Evolutionary conservation across 768 basidiomycete genomes (phyloP).

Genomic region (Suillus americanus): DNA sequence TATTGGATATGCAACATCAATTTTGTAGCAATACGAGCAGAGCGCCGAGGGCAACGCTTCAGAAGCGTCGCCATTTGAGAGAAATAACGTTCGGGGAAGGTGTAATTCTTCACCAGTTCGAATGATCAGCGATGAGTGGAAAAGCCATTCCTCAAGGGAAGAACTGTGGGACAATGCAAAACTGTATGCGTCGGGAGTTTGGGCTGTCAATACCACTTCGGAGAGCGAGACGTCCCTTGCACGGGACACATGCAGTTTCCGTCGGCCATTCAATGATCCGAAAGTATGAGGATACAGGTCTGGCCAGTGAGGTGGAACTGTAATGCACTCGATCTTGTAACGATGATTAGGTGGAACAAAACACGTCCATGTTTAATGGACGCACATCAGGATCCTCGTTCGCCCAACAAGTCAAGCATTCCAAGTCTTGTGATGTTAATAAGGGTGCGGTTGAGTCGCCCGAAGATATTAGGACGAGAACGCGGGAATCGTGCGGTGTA

Average conservation of each 20-base stretch:
- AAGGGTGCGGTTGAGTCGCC: not conserved
- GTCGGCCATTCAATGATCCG: conserved; percentile 15
- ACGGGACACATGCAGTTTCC: conserved; percentile 10
- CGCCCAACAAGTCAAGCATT: conserved; percentile 36
- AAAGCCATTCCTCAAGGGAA: conserved; percentile 45
- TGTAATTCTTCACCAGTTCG: conserved; percentile 48
- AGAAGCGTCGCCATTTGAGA: conserved; percentile 17
- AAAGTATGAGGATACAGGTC: conserved; percentile 37
- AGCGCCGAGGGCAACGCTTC: conserved; percentile 13
- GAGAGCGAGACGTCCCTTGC: conserved; percentile 40
- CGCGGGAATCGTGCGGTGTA: not conserved
- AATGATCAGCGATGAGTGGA: conserved; percentile 42
- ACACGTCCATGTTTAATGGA: not conserved
- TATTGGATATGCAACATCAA: conserved; percentile 68
- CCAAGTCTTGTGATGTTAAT: not conserved
- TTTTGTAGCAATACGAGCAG: conserved; percentile 38
- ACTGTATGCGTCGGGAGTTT: conserved; percentile 49
- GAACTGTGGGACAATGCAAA: conserved; percentile 35
- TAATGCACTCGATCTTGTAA: conserved; percentile 12
- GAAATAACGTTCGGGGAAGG: conserved; percentile 20
- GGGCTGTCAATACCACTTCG: conserved; percentile 52
- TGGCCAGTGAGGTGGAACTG: conserved; percentile 43
- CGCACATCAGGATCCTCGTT: conserved; percentile 38
- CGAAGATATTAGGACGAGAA: not conserved
- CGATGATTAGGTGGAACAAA: not conserved